A percentile compares a stretch with the other conserved stretches of the same genome.
These are phyloP conservation scores for Dothideomycetidae sp. DNA, from an alignment of 2,329 filamentous ascomycete species.

Conservation along the genomic window DNA sequence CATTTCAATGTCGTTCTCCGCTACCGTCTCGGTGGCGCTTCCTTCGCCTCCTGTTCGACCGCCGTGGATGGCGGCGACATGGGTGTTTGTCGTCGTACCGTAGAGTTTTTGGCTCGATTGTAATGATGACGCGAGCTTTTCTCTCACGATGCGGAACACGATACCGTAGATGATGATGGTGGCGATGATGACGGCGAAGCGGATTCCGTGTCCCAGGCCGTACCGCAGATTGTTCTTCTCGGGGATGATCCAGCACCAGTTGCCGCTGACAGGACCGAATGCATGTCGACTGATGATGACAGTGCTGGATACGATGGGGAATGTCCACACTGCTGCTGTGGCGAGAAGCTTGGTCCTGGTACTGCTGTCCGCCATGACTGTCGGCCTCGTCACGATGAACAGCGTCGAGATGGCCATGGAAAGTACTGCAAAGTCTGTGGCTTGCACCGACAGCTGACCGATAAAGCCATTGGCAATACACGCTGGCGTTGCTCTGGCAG, in stretches of 20 bases:
- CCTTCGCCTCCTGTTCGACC: no score
- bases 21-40: not conserved
- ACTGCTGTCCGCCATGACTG: conserved; percentile 22
- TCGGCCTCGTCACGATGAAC: conserved; percentile 26
- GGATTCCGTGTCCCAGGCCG: conserved; percentile 33
- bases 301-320: conserved; percentile 27
- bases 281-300: conserved; percentile 19
- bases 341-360: conserved; percentile 20
- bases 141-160: conserved; percentile 26
- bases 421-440: conserved; percentile 29
- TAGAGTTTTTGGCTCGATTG: conserved; percentile 1
- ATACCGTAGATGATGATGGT: conserved; percentile 31
- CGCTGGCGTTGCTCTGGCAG: conserved; percentile 18
- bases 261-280: conserved; percentile 30
- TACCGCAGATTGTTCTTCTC: conserved; percentile 29
- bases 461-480: conserved; percentile 33
- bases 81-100: not conserved
- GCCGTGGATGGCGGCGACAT: not conserved
- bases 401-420: conserved; percentile 32
- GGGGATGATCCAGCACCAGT: conserved; percentile 36
- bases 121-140: not conserved
- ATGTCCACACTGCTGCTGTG: conserved; percentile 28
- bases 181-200: conserved; percentile 29
- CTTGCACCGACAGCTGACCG: conserved; percentile 33
- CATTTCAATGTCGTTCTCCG: conserved; percentile 5